These are phyloP conservation scores for Pichia sp. DNA, from an alignment of 1,139 yeast species.

Conservation along the genomic window DNA sequence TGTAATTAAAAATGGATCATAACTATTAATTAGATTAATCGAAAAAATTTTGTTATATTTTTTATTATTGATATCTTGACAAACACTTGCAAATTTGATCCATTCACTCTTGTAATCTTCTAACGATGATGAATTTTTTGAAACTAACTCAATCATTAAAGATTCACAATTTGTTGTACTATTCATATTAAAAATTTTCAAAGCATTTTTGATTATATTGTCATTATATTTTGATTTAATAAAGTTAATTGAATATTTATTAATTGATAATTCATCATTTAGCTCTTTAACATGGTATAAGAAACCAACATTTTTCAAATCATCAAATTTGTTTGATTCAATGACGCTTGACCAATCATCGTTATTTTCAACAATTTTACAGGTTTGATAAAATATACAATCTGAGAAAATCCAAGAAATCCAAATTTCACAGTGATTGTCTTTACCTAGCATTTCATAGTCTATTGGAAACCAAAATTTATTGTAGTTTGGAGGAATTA, in stretches of 20 bases:
- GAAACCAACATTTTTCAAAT: constrained; percentile 9
- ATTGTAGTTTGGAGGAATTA: constrained; percentile 13
- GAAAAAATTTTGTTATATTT: constrained; percentile 43
- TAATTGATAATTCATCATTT: constrained; percentile 13
- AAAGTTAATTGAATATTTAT: constrained; percentile 36
- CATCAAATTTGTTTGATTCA: constrained; percentile 2
- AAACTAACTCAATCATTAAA: not conserved
- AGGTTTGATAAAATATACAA: constrained; percentile 16
- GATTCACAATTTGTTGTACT: constrained; percentile 19
- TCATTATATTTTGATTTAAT: constrained; percentile 43
- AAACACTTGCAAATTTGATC: constrained; percentile 55
- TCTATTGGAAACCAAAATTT: constrained; percentile 15
- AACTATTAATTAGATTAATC: constrained; percentile 32
- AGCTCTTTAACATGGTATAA: constrained; percentile 10
- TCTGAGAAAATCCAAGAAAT: constrained; percentile 22
- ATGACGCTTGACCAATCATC: constrained; percentile 7
- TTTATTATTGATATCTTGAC: constrained; percentile 58
- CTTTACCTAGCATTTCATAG: not conserved
- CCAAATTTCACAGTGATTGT: constrained; percentile 14
- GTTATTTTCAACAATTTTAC: constrained; percentile 8
- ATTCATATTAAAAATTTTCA: constrained; percentile 23
- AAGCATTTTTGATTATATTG: constrained; percentile 27
- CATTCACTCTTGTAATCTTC: constrained; percentile 36
- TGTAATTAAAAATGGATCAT: constrained; percentile 24
- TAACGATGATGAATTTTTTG: not conserved